Evolutionary conservation across 345 rosid species (phyloP), one percentile per base, ranked within the genome.

Genomic region (Eucalyptus polybractea): DNA sequence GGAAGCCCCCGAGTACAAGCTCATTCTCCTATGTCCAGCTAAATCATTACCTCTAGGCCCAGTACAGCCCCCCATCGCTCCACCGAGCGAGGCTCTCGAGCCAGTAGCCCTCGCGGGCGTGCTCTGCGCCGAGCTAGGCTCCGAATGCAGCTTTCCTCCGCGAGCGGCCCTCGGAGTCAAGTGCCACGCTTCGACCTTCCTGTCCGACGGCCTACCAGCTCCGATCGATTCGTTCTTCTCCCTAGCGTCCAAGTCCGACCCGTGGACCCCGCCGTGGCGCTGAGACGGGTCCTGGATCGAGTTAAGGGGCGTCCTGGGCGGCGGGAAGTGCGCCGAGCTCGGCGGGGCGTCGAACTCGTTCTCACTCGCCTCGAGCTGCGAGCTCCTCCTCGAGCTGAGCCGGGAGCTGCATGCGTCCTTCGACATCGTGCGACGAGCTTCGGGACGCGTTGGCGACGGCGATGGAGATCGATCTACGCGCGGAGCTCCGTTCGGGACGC

Each of bases 261-360:
- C 90, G 14, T 86, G 92, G 50, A 86, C 44, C 42, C 91, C 92
- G 89, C 88, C 91, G 80, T 89, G 95, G 87, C 89, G 90, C 90
- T 96, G 98, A 50, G 93, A 92, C 25, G 99, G 99, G 92, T 96
- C 97, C 81, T 96, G 94, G 80, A 97, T 97, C 44, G 97, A 24
- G 92, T 95, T 91, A 44, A 97, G 90, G 9, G 99, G 99, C 86
- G 97, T 91, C 90, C 99, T 86, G 6, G 96, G 94, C 19, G 96
- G 99, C 5, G 95, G 97, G 89, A 94, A 93, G 40, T 92, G 92
- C 86, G 91, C 86, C 37, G 93, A 89, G 88, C 62, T 92, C 88
- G 67, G n/a, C 22, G 92, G 89, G 91, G 37, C 81, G 31, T 91
- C 94, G 91, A 95, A 92, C 83, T 93, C 96, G 56, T 97, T 96